Base-by-base conservation (phyloP, 2,329 filamentous ascomycete species). In the Colletotrichum paranaense region DNA sequence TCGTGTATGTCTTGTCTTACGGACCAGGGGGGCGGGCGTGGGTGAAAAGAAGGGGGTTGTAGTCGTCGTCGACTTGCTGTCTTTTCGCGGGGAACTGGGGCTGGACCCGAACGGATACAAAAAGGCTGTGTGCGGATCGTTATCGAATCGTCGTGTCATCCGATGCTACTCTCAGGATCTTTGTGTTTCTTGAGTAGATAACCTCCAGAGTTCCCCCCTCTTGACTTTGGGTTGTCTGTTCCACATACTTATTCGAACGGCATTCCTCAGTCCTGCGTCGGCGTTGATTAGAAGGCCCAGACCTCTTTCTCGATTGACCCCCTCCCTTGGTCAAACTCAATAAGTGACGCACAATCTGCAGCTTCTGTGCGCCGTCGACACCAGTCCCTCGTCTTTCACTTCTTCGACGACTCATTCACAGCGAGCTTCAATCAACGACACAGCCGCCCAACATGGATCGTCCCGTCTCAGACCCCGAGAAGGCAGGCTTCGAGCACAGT, bases 401-500 rank as follows among this genome's bases (percentile, higher is more conserved):
- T 30, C 1, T 24, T 53, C 9, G 14, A 28, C 60, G 32, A 49
- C 7, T 11, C n/a, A 24, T 24, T 28, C 42, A 19, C 28, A 19
- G n/a, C 65, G 14, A 6, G 11, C 35, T 14, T 14, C 62, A 8
- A 19, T 32, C 35, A 32, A 30, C 42, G 55, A 11, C 28, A 16
- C 42, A 16, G 19, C 6, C 22, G 5, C 5, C 26, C 56, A 66
- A 19, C 53, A 73, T 73, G 70, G 49, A 49, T 24, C 70, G 53
- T 19, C 60, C 68, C n/a, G 32, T 16, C 49, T 67, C 62, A 19
- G 74, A 75, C 35, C 58, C 73, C 57, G 76, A 77, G 28, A 77
- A 76, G 67, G 68, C 67, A 19, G 67, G 58, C 42, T 67, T 76
- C 60, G 75, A 76, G 38, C 68, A 74, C 56, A 67, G 46, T 32